phyloP scores from a whole-genome alignment of 306 rosid genomes.

The Senna tora region DNA sequence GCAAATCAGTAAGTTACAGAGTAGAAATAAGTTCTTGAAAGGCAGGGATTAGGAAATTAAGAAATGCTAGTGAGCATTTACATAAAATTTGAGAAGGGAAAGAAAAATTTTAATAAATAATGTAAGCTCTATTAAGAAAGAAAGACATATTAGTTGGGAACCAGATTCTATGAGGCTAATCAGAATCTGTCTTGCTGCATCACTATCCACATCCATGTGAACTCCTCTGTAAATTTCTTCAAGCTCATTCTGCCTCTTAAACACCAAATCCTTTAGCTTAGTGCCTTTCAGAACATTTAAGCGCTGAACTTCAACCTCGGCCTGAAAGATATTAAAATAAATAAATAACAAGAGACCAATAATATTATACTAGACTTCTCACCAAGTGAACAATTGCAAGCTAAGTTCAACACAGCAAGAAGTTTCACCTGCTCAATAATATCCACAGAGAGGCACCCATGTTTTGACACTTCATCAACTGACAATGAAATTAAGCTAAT shows the following conservation, averaged over 20 bases:
- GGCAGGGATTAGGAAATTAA: slow-evolving; percentile 6
- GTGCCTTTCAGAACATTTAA: slow-evolving; percentile 76
- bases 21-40: slow-evolving; percentile 9
- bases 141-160: slow-evolving; percentile 29
- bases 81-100: slow-evolving; percentile 4
- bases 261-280: slow-evolving; percentile 80
- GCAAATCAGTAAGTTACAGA: neutral
- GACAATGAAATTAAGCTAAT: slow-evolving; percentile 62
- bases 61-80: neutral
- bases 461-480: slow-evolving; percentile 65
- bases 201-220: slow-evolving; percentile 81
- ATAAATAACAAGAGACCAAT: slow-evolving; percentile 27
- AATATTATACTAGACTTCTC: neutral
- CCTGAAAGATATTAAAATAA: slow-evolving; percentile 43
- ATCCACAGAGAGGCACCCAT: slow-evolving; percentile 71
- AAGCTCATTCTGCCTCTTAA: slow-evolving; percentile 84
- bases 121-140: neutral
- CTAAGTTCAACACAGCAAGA: slow-evolving; percentile 21
- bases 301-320: slow-evolving; percentile 69
- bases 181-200: slow-evolving; percentile 68
- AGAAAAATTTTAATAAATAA: neutral
- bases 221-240: slow-evolving; percentile 82
- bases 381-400: slow-evolving; percentile 25
- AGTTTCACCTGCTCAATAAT: slow-evolving; percentile 71
- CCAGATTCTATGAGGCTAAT: slow-evolving; percentile 76